phyloP scores from a whole-genome alignment of 495 filamentous ascomycete genomes.

The Aspergillus nanangensis region DNA sequence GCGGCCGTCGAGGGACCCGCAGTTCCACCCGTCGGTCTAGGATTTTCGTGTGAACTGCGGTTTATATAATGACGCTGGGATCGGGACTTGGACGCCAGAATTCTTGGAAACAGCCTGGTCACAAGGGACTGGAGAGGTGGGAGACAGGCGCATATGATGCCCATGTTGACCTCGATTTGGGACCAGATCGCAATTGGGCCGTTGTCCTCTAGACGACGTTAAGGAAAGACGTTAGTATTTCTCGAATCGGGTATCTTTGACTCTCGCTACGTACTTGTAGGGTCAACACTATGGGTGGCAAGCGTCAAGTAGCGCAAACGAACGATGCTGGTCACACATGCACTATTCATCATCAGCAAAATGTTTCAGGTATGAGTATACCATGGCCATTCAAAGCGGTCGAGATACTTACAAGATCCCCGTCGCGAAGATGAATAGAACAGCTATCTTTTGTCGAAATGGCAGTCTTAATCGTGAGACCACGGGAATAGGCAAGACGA shows the following conservation, averaged over 20 bases:
- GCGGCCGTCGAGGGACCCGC: too few relatives aligned
- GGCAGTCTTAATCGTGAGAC: background rate
- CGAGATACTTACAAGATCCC: background rate
- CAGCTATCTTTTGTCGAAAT: background rate
- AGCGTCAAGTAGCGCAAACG: background rate
- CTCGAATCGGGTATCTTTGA: background rate
- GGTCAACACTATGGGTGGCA: background rate
- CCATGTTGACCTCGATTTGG: conserved; percentile 3
- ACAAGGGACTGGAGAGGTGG: background rate
- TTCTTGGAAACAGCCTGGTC: background rate
- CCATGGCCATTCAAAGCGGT: background rate
- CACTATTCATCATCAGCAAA: background rate
- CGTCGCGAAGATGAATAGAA: background rate
- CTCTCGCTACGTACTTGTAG: background rate
- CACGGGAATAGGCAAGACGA: background rate
- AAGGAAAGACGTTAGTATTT: background rate
- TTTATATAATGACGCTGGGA: too few relatives aligned
- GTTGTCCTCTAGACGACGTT: background rate
- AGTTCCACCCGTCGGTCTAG: too few relatives aligned
- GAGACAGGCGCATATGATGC: conserved; percentile 3
- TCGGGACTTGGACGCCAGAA: background rate
- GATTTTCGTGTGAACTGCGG: too few relatives aligned
- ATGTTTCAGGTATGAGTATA: background rate
- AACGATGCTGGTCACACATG: conserved; percentile 1
- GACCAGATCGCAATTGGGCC: conserved; percentile 1